A percentile compares a stretch with the other conserved stretches of the same genome.
Conservation (phyloP, 768 basidiomycete genomes). For the Austroboletus eburneus region DNA sequence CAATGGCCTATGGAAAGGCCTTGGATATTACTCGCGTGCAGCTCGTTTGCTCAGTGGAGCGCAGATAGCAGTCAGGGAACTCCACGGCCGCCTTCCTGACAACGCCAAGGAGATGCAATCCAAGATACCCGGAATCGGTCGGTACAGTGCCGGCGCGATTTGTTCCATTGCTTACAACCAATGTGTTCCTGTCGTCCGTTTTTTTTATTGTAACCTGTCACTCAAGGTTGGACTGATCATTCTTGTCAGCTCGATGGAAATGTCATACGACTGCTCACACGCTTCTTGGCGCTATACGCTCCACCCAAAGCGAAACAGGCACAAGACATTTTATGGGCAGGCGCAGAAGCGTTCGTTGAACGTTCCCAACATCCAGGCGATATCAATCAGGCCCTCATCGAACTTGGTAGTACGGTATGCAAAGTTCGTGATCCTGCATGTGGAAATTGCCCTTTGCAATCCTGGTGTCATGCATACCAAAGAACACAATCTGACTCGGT, state of each 20-base stretch:
- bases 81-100: constrained; percentile 68
- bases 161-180: constrained; percentile 87
- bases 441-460: constrained; percentile 61
- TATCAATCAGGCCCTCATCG: constrained; percentile 91
- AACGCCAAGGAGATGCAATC: constrained; percentile 80
- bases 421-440: constrained; percentile 81
- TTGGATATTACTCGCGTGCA: constrained; percentile 88
- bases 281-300: constrained; percentile 78
- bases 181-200: constrained; percentile 75
- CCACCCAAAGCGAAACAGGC: constrained; percentile 76
- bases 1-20: constrained; percentile 86
- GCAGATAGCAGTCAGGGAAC: constrained; percentile 65
- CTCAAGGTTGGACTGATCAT: background rate
- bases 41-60: constrained; percentile 81
- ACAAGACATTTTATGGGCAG: constrained; percentile 78
- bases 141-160: constrained; percentile 84
- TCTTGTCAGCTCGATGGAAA: constrained; percentile 83
- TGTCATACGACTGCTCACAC: constrained; percentile 79
- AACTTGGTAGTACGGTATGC: constrained; percentile 91
- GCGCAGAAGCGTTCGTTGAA: constrained; percentile 66
- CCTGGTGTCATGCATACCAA: constrained; percentile 65
- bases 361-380: constrained; percentile 61
- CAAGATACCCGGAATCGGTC: constrained; percentile 81
- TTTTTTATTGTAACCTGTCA: background rate
- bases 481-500: constrained; percentile 12